These are phyloP conservation scores for Leccinum pellstonianum DNA, from an alignment of 768 basidiomycete species.

Conservation along the genomic window DNA sequence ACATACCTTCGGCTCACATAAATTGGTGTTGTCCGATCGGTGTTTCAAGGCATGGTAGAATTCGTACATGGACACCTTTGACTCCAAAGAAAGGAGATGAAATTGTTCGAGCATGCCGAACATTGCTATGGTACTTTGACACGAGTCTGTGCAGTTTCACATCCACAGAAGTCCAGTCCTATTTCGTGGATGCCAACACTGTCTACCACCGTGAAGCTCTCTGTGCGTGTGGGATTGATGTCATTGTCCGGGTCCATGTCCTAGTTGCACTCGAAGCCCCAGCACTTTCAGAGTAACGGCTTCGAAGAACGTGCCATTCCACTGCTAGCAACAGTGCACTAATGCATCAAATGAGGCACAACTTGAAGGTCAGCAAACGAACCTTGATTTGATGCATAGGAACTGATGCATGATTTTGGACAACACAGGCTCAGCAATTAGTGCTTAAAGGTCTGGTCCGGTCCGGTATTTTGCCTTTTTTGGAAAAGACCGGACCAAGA, in stretches of 20 bases:
- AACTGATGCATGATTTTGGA: slow-evolving; percentile 4
- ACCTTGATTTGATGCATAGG: slow-evolving; percentile 19
- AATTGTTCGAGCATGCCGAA: slow-evolving; percentile 16
- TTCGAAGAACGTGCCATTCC: slow-evolving; percentile 7
- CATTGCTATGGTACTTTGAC: slow-evolving; percentile 13
- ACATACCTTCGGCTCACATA: background rate
- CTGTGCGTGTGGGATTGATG: background rate
- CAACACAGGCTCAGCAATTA: slow-evolving; percentile 8
- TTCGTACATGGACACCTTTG: slow-evolving; percentile 33
- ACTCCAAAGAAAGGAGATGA: slow-evolving; percentile 33
- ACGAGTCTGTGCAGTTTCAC: slow-evolving; percentile 16
- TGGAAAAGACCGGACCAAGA: too few species aligned
- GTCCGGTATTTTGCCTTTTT: too few species aligned
- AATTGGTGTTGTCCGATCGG: background rate
- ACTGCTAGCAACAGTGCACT: slow-evolving; percentile 5
- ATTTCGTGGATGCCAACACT: slow-evolving; percentile 23
- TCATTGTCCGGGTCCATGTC: slow-evolving; percentile 10
- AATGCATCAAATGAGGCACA: too few species aligned
- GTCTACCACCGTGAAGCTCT: slow-evolving; percentile 31
- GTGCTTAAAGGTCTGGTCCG: too few species aligned
- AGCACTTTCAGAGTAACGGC: background rate
- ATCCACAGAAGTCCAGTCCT: slow-evolving; percentile 32
- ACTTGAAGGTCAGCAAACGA: background rate
- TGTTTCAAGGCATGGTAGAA: slow-evolving; percentile 31
- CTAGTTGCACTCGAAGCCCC: slow-evolving; percentile 26